A percentile compares a stretch with the other conserved stretches of the same genome.
phyloP scores from a whole-genome alignment of 2,329 filamentous ascomycete genomes.

The Coleophoma eucalyptorum region DNA sequence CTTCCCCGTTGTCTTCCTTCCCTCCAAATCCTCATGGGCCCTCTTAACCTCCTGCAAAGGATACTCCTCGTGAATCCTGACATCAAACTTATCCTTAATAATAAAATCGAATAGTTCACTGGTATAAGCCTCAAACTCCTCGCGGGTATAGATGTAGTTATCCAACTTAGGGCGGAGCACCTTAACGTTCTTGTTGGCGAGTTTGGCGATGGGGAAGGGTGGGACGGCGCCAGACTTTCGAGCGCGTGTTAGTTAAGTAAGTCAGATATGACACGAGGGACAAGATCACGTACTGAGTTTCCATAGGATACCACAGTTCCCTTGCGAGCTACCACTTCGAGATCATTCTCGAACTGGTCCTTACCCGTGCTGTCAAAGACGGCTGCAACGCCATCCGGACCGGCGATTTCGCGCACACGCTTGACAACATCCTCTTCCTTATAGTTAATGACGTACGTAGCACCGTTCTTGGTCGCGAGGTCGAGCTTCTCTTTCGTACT shows the following conservation, averaged over 20 bases:
- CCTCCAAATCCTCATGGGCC: constrained; percentile 76
- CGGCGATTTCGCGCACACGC: constrained; percentile 66
- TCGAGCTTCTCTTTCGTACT: constrained; percentile 66
- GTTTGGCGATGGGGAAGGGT: constrained; percentile 52
- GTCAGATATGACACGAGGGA: too few relatives aligned
- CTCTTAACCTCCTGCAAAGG: constrained; percentile 66
- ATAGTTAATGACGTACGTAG: constrained; percentile 70
- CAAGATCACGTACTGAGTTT: constrained; percentile 58
- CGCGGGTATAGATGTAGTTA: constrained; percentile 63
- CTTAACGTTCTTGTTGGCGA: constrained; percentile 73
- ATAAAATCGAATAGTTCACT: constrained; percentile 73
- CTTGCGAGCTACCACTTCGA: constrained; percentile 73
- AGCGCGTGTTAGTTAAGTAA: too few relatives aligned
- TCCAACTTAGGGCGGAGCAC: constrained; percentile 72
- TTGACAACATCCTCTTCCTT: constrained; percentile 50
- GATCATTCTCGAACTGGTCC: constrained; percentile 73
- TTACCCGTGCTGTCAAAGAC: constrained; percentile 88
- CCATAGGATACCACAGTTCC: constrained; percentile 77
- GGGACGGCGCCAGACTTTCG: constrained; percentile 64
- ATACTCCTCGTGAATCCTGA: constrained; percentile 74
- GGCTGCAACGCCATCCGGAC: constrained; percentile 66
- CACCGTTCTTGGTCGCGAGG: constrained; percentile 66
- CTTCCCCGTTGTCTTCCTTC: constrained; percentile 81
- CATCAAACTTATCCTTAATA: constrained; percentile 62
- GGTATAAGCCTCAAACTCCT: constrained; percentile 68